A percentile compares a stretch with the other conserved stretches of the same genome.
phyloP scores from a whole-genome alignment of 1,284 basidiomycete species.

The Schizophyllum commune region DNA sequence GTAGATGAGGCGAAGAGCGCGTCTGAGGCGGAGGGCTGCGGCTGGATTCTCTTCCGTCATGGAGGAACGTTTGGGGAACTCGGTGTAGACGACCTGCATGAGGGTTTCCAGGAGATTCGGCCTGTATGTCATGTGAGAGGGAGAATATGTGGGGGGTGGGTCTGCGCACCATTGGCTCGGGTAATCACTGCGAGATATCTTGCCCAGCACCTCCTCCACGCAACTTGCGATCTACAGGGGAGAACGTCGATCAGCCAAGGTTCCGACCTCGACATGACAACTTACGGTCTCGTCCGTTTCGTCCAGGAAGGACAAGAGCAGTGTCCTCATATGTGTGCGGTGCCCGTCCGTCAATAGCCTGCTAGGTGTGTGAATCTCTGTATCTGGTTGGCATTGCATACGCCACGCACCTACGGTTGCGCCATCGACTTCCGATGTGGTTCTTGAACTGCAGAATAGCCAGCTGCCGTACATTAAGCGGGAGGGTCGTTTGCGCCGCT shows the following conservation, averaged over 20 bases:
- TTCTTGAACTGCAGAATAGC: conserved; percentile 83
- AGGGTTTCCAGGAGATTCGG: conserved; percentile 53
- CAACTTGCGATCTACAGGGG: conserved; percentile 57
- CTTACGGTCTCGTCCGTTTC: conserved; percentile 67
- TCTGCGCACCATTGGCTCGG: conserved; percentile 55
- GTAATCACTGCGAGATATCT: conserved; percentile 66
- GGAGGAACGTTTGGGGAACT: conserved; percentile 37
- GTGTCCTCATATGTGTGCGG: conserved; percentile 45
- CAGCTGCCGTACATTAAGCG: conserved; percentile 61
- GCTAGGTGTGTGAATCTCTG: not conserved
- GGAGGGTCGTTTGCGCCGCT: conserved; percentile 47
- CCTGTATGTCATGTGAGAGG: conserved; percentile 32
- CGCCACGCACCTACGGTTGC: conserved; percentile 52
- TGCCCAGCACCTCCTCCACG: conserved; percentile 62
- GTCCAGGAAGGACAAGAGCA: conserved; percentile 56
- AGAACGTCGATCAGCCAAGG: conserved; percentile 2
- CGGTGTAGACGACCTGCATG: conserved; percentile 42
- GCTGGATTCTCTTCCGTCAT: conserved; percentile 32
- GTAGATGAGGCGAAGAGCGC: conserved; percentile 38
- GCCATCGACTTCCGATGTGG: conserved; percentile 57
- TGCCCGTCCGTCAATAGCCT: conserved; percentile 64
- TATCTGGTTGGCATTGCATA: not conserved
- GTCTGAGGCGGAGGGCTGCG: conserved; percentile 50
- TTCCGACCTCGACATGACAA: not conserved
- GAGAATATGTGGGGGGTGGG: not conserved